Evolutionary conservation across 306 rosid species (phyloP).

Genomic region (Cicer judaicum): DNA sequence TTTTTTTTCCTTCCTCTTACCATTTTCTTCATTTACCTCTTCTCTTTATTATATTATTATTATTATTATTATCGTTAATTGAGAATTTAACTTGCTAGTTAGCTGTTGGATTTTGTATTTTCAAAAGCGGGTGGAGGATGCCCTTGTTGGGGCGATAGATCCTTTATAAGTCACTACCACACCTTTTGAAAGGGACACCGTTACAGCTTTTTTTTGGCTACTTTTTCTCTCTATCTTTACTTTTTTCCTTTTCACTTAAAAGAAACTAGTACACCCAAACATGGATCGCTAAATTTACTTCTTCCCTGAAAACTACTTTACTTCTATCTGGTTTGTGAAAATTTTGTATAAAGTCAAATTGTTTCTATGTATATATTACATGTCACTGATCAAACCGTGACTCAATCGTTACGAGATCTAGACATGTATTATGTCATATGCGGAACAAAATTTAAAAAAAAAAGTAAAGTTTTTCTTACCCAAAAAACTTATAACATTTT

Average conservation of each 20-base stretch:
- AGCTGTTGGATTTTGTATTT: not conserved
- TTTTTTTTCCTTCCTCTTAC: too few relatives aligned
- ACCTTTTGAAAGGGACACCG: constrained; percentile 28
- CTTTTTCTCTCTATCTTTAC: not conserved
- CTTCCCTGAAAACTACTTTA: not conserved
- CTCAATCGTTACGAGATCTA: too few relatives aligned
- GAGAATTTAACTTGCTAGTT: not conserved
- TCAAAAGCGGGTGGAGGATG: not conserved
- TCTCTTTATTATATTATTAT: too few relatives aligned
- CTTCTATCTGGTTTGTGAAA: constrained; percentile 13
- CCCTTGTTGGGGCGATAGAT: constrained; percentile 1
- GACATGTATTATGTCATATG: too few relatives aligned
- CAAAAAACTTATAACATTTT: too few relatives aligned
- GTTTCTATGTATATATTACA: too few relatives aligned
- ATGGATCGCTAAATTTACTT: not conserved
- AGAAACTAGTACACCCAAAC: not conserved
- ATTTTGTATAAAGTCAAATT: too few relatives aligned
- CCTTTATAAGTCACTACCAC: constrained; percentile 5
- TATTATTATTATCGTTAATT: not conserved
- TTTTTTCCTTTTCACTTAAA: not conserved
- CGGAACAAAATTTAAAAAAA: too few relatives aligned
- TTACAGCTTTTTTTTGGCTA: not conserved
- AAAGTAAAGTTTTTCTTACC: too few relatives aligned
- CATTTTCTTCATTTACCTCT: too few relatives aligned
- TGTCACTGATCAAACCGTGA: too few relatives aligned